Conservation (phyloP, 2,329 filamentous ascomycete genomes). For the Neonectria magnoliae region DNA sequence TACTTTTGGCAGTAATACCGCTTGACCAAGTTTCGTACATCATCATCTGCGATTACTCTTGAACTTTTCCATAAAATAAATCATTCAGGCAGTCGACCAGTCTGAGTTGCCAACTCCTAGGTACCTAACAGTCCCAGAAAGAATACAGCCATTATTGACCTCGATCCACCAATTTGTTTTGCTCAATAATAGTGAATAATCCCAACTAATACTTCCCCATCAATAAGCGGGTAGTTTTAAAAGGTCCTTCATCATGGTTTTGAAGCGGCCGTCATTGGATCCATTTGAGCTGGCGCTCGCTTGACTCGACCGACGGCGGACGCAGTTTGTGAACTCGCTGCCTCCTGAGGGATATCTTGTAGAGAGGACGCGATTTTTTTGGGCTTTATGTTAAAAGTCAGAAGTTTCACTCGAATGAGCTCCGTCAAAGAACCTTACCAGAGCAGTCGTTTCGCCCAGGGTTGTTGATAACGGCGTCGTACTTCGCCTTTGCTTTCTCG, state of each 20-base stretch:
- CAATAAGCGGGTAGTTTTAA: conserved; percentile 12
- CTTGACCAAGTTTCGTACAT: too few relatives aligned
- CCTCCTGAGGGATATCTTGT: conserved; percentile 19
- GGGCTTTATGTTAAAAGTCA: neutral
- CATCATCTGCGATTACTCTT: neutral
- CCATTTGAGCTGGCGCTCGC: conserved; percentile 16
- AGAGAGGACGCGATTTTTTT: conserved; percentile 7
- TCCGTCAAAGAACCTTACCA: neutral
- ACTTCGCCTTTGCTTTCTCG: conserved; percentile 24
- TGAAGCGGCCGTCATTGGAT: conserved; percentile 5
- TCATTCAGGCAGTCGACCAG: neutral
- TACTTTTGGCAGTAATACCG: too few relatives aligned
- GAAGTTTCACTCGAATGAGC: neutral
- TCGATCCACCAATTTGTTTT: neutral
- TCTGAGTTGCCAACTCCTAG: neutral
- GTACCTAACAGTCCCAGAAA: neutral
- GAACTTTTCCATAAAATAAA: neutral
- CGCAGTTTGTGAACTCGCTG: conserved; percentile 15
- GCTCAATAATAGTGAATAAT: neutral
- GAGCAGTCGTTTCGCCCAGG: conserved; percentile 16
- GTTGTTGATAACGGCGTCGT: conserved; percentile 22
- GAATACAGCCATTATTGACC: neutral
- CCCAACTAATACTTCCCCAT: neutral
- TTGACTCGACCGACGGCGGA: conserved; percentile 19
- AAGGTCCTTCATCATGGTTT: conserved; percentile 9